These are phyloP conservation scores for Cladophialophora carrionii DNA, from an alignment of 2,329 filamentous ascomycete genomes.

Conservation along the genomic window DNA sequence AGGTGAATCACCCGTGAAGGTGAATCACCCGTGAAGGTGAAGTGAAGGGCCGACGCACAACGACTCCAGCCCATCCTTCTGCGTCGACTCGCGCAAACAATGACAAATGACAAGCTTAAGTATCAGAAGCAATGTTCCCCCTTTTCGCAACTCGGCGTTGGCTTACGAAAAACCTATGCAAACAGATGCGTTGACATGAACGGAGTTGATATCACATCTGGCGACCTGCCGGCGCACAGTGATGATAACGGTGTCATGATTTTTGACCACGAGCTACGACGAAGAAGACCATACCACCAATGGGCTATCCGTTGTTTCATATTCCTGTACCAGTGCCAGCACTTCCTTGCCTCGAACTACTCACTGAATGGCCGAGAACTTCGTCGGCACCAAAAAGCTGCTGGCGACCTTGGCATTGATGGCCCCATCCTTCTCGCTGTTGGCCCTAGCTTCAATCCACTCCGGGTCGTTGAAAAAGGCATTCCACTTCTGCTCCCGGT, in stretches of 20 bases:
- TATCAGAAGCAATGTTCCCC: not conserved
- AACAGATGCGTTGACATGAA: not conserved
- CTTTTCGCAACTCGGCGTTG: not conserved
- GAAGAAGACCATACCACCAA: not conserved
- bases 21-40: not conserved
- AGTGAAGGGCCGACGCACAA: not conserved
- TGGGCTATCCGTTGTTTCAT: not conserved
- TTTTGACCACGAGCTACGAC: not conserved
- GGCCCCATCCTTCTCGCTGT: conserved; percentile 19
- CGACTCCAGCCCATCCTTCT: not conserved
- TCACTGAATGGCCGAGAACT: conserved; percentile 22
- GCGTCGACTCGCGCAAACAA: not conserved
- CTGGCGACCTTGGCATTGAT: conserved; percentile 23
- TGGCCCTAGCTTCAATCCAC: conserved; percentile 16
- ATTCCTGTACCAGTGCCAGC: not conserved
- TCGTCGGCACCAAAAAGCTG: conserved; percentile 23
- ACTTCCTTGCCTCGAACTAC: not conserved
- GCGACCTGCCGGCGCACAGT: not conserved
- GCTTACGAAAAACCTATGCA: not conserved
- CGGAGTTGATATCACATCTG: not conserved
- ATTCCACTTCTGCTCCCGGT: conserved; percentile 25
- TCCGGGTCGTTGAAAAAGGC: conserved; percentile 22
- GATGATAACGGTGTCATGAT: not conserved
- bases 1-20: not conserved
- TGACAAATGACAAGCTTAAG: too few relatives aligned